phyloP scores from a whole-genome alignment of 495 filamentous ascomycete genomes.

The Lasiosphaeriaceae sp. region DNA sequence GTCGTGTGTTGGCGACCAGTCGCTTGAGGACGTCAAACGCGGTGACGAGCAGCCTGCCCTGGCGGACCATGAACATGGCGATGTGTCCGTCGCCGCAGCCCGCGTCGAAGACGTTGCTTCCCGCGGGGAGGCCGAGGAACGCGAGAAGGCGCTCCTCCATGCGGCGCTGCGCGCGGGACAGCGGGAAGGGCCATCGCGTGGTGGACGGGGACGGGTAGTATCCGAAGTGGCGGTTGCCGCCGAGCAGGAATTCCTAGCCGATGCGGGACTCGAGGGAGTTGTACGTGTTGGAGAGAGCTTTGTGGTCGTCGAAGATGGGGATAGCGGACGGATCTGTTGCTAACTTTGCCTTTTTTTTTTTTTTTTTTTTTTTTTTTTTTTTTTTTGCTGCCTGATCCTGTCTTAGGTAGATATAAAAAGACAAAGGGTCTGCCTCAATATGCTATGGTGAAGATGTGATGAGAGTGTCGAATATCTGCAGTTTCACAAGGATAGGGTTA shows the following conservation, averaged over 20 bases:
- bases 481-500: too few relatives aligned
- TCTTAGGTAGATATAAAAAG: too few relatives aligned
- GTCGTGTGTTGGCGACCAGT: neutral
- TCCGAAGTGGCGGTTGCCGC: slow-evolving; percentile 9
- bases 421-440: too few relatives aligned
- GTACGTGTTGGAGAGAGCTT: neutral
- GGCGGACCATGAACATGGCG: slow-evolving; percentile 1
- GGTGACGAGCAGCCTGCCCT: neutral
- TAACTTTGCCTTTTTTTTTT: too few relatives aligned
- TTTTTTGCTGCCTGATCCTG: too few relatives aligned
- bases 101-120: slow-evolving; percentile 6
- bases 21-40: slow-evolving; percentile 5
- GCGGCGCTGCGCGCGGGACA: neutral
- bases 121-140: neutral
- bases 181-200: slow-evolving; percentile 3
- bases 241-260: neutral
- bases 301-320: neutral
- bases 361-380: too few relatives aligned
- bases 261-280: neutral
- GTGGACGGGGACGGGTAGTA: slow-evolving; percentile 3
- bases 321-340: too few relatives aligned
- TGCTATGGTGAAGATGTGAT: too few relatives aligned
- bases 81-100: slow-evolving; percentile 11
- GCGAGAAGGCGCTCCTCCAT: slow-evolving; percentile 4
- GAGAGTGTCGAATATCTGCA: too few relatives aligned